Base-by-base conservation (phyloP, 805 yeast genomes). In the Grigorovia yakushimaensis region DNA sequence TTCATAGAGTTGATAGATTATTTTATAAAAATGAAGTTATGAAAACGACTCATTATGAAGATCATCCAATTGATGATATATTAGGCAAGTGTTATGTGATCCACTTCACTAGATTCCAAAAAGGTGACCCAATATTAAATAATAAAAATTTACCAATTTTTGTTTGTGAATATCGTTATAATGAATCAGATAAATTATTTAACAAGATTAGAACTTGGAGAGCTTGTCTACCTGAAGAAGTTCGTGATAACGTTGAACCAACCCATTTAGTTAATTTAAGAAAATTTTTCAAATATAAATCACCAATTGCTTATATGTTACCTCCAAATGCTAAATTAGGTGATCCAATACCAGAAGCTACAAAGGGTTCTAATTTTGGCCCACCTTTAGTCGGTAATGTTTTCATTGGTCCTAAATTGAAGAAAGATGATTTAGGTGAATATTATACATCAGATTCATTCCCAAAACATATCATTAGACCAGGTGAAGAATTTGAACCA, bases 181-280 rank as follows among this genome's bases (percentile, higher is more conserved):
- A 91, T 62, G 97, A 91, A 62, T 74, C 78, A 47, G 95, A 87
- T 58, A 86, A 87, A 64, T 82, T 82, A 24, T 93, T 93, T 73
- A 93, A 91, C 67, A 84, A 91, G 62, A 93, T 93, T 58, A 78
- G 98, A 61, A 91, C 98, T 2, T 93, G 98, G 98, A 91, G 88
- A 66, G 97, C 97, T 6, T 93, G 98, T 71, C 74, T 93, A 54
- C 98, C 98, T 0, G 98, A 93, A 66, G 98, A 91, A 65, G 84
- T 91, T 43, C 79, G 98, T 58, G 88, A 84, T 53, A 57, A 68
- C 47, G 91, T 86, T 58, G 97, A 89, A 59, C 84, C 85, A 33
- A 79, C 84, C 20, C 78, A 78, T 37, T 88, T 91, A 7, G 73
- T 91, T 44, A 70, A 74, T 47, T 80, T 78, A 49, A 78, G 85